Evolutionary conservation across 768 basidiomycete genomes (phyloP).

Genomic region (Amanita molliuscula): DNA sequence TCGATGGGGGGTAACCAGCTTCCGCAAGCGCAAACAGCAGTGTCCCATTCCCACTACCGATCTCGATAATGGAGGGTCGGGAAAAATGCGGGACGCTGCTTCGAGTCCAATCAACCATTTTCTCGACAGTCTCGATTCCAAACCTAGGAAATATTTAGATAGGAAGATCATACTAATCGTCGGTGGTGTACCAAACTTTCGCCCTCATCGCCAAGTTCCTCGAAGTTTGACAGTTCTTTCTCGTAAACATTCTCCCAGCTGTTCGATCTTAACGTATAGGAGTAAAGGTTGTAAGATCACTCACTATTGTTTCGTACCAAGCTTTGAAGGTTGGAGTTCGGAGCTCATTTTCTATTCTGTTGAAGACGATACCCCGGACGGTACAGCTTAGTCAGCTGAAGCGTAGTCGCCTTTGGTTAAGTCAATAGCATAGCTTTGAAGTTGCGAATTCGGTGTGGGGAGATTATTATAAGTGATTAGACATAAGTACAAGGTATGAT

Average conservation of each 20-base stretch:
- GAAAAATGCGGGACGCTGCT: conserved; percentile 39
- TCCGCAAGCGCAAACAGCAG: conserved; percentile 63
- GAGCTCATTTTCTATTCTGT: conserved; percentile 18
- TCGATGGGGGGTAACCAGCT: conserved; percentile 45
- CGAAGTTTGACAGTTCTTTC: conserved; percentile 59
- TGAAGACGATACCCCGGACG: conserved; percentile 6
- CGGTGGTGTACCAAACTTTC: conserved; percentile 61
- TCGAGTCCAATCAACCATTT: conserved; percentile 70
- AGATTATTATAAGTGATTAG: not conserved
- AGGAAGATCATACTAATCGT: not conserved
- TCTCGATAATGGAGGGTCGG: conserved; percentile 52
- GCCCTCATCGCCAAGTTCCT: conserved; percentile 75
- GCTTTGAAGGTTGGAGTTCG: conserved; percentile 57
- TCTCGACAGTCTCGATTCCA: conserved; percentile 61
- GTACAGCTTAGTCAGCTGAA: conserved; percentile 19
- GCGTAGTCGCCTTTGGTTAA: no score
- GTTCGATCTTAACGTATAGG: conserved; percentile 2
- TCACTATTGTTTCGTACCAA: conserved; percentile 76
- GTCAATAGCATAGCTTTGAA: not conserved
- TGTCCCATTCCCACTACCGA: conserved; percentile 76
- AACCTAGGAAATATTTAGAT: conserved; percentile 41
- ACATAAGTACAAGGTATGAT: conserved; percentile 5
- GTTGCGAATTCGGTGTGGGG: not conserved
- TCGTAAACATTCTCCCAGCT: conserved; percentile 79
- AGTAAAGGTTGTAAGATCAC: conserved; percentile 13